Evolutionary conservation across 768 basidiomycete genomes (phyloP), one percentile per base, ranked within the genome.

Genomic region (Psilocybe cubensis): DNA sequence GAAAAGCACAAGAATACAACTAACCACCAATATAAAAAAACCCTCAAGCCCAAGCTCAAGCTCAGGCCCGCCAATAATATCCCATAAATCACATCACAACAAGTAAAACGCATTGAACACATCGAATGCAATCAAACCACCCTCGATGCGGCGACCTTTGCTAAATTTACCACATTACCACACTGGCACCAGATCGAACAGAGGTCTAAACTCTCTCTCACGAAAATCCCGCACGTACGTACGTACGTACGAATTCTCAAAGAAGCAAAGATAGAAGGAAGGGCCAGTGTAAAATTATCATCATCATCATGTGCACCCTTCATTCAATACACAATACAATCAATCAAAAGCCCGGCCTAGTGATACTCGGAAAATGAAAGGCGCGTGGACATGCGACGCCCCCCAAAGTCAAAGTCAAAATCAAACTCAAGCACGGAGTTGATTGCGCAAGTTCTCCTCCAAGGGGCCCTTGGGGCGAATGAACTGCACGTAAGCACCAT

Each of bases 401-500:
- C n/a, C n/a, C n/a, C n/a, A n/a, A n/a, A n/a, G n/a, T n/a, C n/a
- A n/a, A n/a, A n/a, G n/a, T n/a, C n/a, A n/a, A n/a, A n/a, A n/a
- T n/a, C n/a, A n/a, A n/a, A n/a, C n/a, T 59, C 77, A 92, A 54
- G 90, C 92, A 69, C 82, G 84, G 62, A 92, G 85, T 72, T 92
- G 93, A 63, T 84, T 88, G 59, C 89, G 86, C 53, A 97, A 81
- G 82, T 97, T 96, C 70, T 81, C 65, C 79, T 94, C 89, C 58
- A 96, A 82, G 52, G 85, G 83, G 59, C 95, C 95, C 81, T 88
- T 91, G 57, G 91, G 88, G 64, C 88, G 84, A 76, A 97, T 94
- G 79, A 90, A 96, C 76, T 96, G 88, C 49, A 97, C 90, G 73
- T 97, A 97, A 9, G 94, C 92, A 62, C 96, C 96, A 77, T 96